phyloP scores from a whole-genome alignment of 2,329 filamentous ascomycete genomes.

The Sphaerulina vaccinii region DNA sequence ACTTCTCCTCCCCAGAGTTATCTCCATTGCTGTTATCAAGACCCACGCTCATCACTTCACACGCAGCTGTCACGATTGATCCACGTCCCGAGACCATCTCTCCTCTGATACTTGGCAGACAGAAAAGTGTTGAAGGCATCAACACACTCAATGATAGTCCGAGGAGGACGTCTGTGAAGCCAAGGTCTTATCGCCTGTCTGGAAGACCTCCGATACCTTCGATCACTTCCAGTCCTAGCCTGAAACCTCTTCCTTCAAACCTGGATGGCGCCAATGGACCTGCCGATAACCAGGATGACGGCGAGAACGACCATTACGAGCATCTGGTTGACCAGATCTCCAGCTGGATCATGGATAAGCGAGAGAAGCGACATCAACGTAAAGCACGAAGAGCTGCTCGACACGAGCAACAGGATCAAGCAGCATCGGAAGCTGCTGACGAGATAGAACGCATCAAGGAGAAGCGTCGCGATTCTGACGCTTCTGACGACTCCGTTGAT shows the following conservation, averaged over 20 bases:
- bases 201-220: slow-evolving; percentile 43
- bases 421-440: slow-evolving; percentile 1
- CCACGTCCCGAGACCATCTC: slow-evolving; percentile 47
- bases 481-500: slow-evolving; percentile 45
- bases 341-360: slow-evolving; percentile 82
- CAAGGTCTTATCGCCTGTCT: slow-evolving; percentile 41
- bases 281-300: slow-evolving; percentile 15
- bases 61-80: slow-evolving; percentile 48
- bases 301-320: slow-evolving; percentile 25
- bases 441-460: not conserved
- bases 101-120: slow-evolving; percentile 46
- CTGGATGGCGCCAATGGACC: slow-evolving; percentile 12
- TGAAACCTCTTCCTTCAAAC: slow-evolving; percentile 23
- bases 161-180: slow-evolving; percentile 40
- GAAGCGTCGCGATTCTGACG: slow-evolving; percentile 22
- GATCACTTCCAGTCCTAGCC: slow-evolving; percentile 22
- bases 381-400: slow-evolving; percentile 29
- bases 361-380: slow-evolving; percentile 60
- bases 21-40: slow-evolving; percentile 1
- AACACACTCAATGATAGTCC: slow-evolving; percentile 39
- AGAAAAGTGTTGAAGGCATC: slow-evolving; percentile 46
- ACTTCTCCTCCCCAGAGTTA: not conserved
- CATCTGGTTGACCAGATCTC: slow-evolving; percentile 61
- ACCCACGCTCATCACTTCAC: slow-evolving; percentile 20
- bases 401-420: slow-evolving; percentile 11